Base-by-base conservation (phyloP, 163 green algal genomes). In the Coccomyxa subellipsoidea region DNA sequence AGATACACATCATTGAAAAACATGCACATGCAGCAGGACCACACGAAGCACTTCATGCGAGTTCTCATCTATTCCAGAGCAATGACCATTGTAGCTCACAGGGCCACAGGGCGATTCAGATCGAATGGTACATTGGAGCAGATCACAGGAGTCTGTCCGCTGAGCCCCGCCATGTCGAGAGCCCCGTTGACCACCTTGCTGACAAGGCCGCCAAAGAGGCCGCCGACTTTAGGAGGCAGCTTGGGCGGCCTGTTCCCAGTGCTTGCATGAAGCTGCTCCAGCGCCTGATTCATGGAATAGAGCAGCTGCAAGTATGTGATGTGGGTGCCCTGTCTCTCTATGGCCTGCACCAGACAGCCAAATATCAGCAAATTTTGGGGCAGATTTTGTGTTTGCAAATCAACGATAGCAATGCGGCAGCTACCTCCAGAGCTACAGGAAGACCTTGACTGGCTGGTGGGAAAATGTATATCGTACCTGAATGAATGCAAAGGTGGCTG, bases 401-500 rank as follows among this genome's bases (percentile, higher is more conserved):
- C 40, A 18, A n/a, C 47, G 32, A 21, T 34, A 31, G 27, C 59
- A 71, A 69, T 23, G 39, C 10, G 8, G 10, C 8, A 54, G 39
- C 8, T 10, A 54, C 39, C 77, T 40, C 81, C 36, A 53, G 76
- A 32, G 59, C 82, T 78, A 34, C 36, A 38, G 37, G 69, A 89
- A 77, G 5, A 38, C 23, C 7, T 21, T 25, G 36, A 80, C 7
- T 34, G 36, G 21, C 75, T 12, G 37, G 23, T 36, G 7, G 8
- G 6, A 38, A 15, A n/a, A 31, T 39, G 59, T 84, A 18, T n/a
- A 32, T 35, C 40, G n/a, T 15, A 54, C 81, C 81, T 91, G 85
- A 38, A 93, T 93, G 81, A 93, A 93, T 27, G 83, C 79, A 47
- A 89, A 93, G n/a, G 90, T 93, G 38, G 90, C 90, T 6, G 87